Percentiles rank a stretch among this genome's conserved stretches.
Conservation (phyloP, 352 stramenopile genomes). For the Globisporangium okanoganense region DNA sequence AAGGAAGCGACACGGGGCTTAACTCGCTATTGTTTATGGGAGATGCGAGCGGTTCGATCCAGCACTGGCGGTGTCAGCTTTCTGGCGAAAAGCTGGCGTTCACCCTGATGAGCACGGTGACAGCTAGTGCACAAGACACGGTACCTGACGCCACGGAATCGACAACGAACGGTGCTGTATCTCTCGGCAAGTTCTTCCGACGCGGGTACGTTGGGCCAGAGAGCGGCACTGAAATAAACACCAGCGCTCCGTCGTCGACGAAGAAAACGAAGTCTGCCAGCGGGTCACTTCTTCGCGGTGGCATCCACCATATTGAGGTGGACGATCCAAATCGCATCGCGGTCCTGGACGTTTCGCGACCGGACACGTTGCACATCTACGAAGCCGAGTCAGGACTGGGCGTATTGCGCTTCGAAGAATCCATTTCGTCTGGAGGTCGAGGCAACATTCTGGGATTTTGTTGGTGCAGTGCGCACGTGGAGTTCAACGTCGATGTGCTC, state of each 20-base stretch:
- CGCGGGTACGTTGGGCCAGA: conserved; percentile 22
- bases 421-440: conserved; percentile 47
- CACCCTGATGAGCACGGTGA: conserved; percentile 64
- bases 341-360: conserved; percentile 44
- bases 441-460: conserved; percentile 65
- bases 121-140: background rate
- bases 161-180: background rate
- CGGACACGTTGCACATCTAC: conserved; percentile 60
- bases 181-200: conserved; percentile 25
- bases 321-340: conserved; percentile 82
- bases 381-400: conserved; percentile 79
- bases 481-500: conserved; percentile 81
- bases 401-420: conserved; percentile 70
- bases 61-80: conserved; percentile 78
- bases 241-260: background rate
- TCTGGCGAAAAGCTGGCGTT: conserved; percentile 49
- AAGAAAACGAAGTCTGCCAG: background rate
- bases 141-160: background rate
- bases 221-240: background rate
- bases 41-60: conserved; percentile 43
- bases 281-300: background rate
- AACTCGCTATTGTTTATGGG: conserved; percentile 82
- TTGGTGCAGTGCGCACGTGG: conserved; percentile 78
- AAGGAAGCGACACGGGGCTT: conserved; percentile 28
- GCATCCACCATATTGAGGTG: conserved; percentile 75